Conservation (phyloP, 306 rosid species). For the Lablab purpureus region DNA sequence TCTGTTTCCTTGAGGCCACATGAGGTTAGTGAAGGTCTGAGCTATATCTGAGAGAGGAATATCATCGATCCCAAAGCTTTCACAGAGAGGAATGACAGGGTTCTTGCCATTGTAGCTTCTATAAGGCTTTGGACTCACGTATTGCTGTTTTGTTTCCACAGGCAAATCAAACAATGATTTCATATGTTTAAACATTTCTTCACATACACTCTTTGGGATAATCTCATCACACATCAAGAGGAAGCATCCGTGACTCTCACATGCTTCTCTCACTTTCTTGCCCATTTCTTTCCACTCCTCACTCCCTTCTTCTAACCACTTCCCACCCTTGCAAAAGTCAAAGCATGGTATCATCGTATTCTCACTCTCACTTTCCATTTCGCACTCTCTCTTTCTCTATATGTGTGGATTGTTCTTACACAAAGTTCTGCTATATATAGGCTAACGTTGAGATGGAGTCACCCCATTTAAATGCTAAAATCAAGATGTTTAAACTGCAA, state of each 20-base stretch:
- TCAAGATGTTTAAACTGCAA: too few species aligned
- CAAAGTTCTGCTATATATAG: background rate
- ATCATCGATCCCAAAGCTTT: conserved; percentile 64
- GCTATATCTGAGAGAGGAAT: conserved; percentile 14
- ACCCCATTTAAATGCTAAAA: too few species aligned
- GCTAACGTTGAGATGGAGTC: too few species aligned
- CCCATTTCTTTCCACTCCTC: conserved; percentile 51
- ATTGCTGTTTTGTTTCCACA: conserved; percentile 53
- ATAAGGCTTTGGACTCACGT: conserved; percentile 45
- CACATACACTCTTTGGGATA: conserved; percentile 20
- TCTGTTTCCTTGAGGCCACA: conserved; percentile 70
- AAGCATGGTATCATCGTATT: conserved; percentile 35
- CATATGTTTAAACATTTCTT: conserved; percentile 41
- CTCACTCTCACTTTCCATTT: conserved; percentile 26
- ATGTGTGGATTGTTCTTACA: background rate
- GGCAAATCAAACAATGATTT: conserved; percentile 62
- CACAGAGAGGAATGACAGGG: conserved; percentile 45
- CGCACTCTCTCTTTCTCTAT: background rate
- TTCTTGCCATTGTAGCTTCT: conserved; percentile 50
- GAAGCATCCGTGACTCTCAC: conserved; percentile 54
- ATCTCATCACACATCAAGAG: conserved; percentile 30
- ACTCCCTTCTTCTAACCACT: conserved; percentile 38
- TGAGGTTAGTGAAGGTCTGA: conserved; percentile 53
- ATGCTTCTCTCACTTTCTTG: conserved; percentile 60
- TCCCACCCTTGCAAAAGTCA: conserved; percentile 21